Conservation (phyloP, 345 rosid genomes). For the Gossypium raimondii region DNA sequence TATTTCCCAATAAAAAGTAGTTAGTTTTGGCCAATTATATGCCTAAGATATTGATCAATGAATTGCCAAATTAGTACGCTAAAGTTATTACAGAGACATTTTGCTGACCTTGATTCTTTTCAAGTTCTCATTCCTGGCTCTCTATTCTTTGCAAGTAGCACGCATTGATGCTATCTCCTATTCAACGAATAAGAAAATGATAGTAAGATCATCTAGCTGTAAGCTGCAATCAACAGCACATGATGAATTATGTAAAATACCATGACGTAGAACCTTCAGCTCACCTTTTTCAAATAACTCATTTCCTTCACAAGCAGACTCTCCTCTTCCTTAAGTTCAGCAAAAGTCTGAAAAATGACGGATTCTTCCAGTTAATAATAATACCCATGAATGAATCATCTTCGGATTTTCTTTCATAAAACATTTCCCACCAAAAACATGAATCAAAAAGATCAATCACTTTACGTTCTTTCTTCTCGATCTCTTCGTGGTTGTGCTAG, state of each 20-base stretch:
- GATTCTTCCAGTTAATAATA: neutral
- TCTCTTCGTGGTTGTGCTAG: conserved; percentile 36
- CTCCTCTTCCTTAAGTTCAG: conserved; percentile 72
- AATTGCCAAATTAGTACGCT: neutral
- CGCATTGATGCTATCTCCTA: conserved; percentile 61
- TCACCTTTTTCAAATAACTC: conserved; percentile 47
- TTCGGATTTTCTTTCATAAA: neutral
- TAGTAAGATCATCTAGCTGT: neutral
- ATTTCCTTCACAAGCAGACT: conserved; percentile 54
- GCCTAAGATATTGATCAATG: neutral
- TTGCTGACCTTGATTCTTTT: conserved; percentile 67
- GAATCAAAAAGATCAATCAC: neutral
- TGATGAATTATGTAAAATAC: neutral
- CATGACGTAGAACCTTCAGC: neutral
- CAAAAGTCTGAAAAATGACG: conserved; percentile 49
- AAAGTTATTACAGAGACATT: neutral
- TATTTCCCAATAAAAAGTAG: neutral
- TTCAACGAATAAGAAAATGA: conserved; percentile 14
- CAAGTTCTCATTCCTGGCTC: conserved; percentile 49
- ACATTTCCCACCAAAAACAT: neutral
- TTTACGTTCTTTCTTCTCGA: conserved; percentile 64
- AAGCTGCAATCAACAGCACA: neutral
- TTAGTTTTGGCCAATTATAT: neutral
- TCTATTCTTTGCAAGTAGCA: conserved; percentile 44
- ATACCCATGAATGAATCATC: neutral